Evolutionary conservation across 495 filamentous ascomycete species (phyloP).

Genomic region (Aspergillus coremiiformis): DNA sequence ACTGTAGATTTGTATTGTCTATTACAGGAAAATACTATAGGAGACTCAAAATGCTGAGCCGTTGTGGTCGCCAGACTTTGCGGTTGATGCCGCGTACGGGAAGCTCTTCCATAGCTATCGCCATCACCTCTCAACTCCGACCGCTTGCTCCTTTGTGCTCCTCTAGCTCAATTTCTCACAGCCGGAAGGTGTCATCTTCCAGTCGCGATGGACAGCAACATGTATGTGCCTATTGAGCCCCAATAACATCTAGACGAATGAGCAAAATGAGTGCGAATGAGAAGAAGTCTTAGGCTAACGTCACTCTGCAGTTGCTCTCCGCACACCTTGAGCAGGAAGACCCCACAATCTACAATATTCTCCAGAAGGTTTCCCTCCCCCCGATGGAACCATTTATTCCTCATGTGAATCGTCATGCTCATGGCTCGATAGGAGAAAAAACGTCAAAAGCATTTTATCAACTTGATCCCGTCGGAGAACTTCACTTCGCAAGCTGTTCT

Average conservation of each 20-base stretch:
- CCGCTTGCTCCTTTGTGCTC: conserved; percentile 14
- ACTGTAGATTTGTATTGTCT: conserved; percentile 1
- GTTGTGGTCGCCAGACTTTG: conserved; percentile 36
- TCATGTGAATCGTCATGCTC: background rate
- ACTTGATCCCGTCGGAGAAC: conserved; percentile 97
- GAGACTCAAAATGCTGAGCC: conserved; percentile 33
- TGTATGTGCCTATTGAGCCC: conserved; percentile 18
- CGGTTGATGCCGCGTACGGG: conserved; percentile 31
- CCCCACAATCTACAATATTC: conserved; percentile 75
- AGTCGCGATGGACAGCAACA: conserved; percentile 39
- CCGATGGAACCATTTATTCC: background rate
- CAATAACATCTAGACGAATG: background rate
- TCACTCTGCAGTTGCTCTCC: conserved; percentile 58
- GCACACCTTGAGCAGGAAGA: conserved; percentile 77
- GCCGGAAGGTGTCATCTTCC: conserved; percentile 33
- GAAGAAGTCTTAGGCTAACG: conserved; percentile 1
- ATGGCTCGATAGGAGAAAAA: conserved; percentile 66
- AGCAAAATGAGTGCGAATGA: background rate
- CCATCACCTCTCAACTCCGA: conserved; percentile 8
- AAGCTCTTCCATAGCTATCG: conserved; percentile 17
- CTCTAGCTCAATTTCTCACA: conserved; percentile 20
- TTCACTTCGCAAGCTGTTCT: conserved; percentile 97
- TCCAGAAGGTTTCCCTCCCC: conserved; percentile 64
- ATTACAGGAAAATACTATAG: background rate
- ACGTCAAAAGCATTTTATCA: conserved; percentile 95